Evolutionary conservation across 129 eudicot genomes (phyloP).

Genomic region (Sambucus nigra): DNA sequence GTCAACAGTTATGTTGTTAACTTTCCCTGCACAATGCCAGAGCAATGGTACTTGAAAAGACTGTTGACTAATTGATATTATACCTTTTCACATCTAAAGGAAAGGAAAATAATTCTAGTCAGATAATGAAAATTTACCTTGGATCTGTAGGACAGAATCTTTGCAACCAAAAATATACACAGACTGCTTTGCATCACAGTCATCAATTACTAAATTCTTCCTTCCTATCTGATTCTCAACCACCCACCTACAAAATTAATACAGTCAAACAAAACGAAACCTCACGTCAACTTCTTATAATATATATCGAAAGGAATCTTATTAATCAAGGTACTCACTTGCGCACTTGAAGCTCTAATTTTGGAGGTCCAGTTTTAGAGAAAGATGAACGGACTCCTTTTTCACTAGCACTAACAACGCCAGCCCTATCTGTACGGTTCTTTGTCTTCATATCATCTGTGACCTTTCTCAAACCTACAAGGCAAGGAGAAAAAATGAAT

Average conservation of each 20-base stretch:
- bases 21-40: conserved; percentile 62
- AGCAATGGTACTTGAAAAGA: conserved; percentile 1
- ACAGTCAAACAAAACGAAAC: conserved; percentile 1
- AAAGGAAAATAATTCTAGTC: neutral
- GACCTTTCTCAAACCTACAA: conserved; percentile 75
- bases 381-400: conserved; percentile 31
- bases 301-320: neutral
- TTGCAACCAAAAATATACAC: conserved; percentile 89
- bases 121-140: conserved; percentile 40
- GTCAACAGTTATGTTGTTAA: conserved; percentile 90
- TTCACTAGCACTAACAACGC: conserved; percentile 48
- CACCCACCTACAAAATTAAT: conserved; percentile 60
- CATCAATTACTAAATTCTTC: conserved; percentile 66
- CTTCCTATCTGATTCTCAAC: conserved; percentile 88
- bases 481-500: neutral
- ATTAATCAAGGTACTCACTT: conserved; percentile 50
- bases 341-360: conserved; percentile 91
- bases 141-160: conserved; percentile 80
- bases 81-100: neutral
- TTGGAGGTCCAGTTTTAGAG: conserved; percentile 73
- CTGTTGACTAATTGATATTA: neutral
- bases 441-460: conserved; percentile 90
- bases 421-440: conserved; percentile 66
- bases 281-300: neutral
- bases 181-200: conserved; percentile 79